Base-by-base conservation (phyloP, 2,329 filamentous ascomycete species). In the Helminthosporium solani region DNA sequence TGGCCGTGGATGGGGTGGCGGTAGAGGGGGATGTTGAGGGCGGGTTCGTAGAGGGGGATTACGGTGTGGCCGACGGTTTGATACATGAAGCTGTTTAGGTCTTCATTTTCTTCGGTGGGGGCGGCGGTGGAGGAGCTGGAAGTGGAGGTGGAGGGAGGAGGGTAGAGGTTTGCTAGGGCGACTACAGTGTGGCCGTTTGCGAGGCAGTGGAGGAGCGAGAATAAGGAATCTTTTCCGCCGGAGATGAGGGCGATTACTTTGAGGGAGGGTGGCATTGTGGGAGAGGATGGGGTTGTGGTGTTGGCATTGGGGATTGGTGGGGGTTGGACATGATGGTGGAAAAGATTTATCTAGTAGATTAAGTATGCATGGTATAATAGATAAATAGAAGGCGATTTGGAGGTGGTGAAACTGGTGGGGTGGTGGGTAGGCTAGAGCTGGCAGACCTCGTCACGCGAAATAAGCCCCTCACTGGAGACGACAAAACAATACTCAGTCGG, bases 31-130 rank as follows among this genome's bases (percentile, higher is more conserved):
- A 97, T 77, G 0, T 79, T 83, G 1, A 96, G 84, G 27, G 89
- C 90, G 38, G 81, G 71, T 49, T 85, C 84, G 67, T 96, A 97
- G 14, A 96, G 79, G 2, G 91, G 90, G 46, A 97, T 86, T 15
- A 96, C 76, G 47, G 83, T 80, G 71, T 97, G 90, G 11, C 94
- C 94, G 49, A 96, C 88, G 2, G 94, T 99, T 76, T 99, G 94
- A 76, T 97, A 99, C 94, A 99, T 99, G 83, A 94, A 97, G 74
- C 91, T 96, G 71, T 99, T 90, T 59, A 95, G 79, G 68, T 97
- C 88, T 45, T 79, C 73, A 52, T 77, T 75, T 27, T 79, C 75
- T 12, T n/a, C n/a, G 33, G 77, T 75, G 28, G 79, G 75, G 14
- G 16, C 12, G n/a, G n/a, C n/a, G n/a, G n/a, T n/a, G n/a, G n/a